Evolutionary conservation across 2,329 filamentous ascomycete genomes (phyloP).

Genomic region (Pezicula neosporulosa): DNA sequence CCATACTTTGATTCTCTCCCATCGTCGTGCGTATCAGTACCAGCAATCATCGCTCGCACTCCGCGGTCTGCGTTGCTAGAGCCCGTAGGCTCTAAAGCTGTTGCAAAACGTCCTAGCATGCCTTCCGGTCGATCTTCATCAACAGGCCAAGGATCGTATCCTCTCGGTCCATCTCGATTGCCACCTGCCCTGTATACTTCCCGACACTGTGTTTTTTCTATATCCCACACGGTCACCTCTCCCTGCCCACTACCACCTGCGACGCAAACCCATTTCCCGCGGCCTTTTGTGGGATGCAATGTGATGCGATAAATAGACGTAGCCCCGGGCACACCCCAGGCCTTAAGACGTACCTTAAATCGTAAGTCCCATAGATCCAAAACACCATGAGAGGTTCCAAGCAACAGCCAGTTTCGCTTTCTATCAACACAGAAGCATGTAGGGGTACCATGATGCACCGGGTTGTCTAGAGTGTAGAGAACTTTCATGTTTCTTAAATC

Average conservation of each 20-base stretch:
- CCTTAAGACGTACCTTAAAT: slow-evolving; percentile 84
- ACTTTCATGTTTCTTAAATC: slow-evolving; percentile 85
- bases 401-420: slow-evolving; percentile 82
- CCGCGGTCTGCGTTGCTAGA: slow-evolving; percentile 57
- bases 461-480: slow-evolving; percentile 78
- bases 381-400: slow-evolving; percentile 91
- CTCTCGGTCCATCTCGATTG: slow-evolving; percentile 55
- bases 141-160: slow-evolving; percentile 81
- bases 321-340: slow-evolving; percentile 82
- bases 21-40: slow-evolving; percentile 66
- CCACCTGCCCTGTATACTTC: slow-evolving; percentile 77
- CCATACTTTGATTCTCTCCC: slow-evolving; percentile 71
- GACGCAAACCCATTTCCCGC: slow-evolving; percentile 82
- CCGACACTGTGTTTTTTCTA: slow-evolving; percentile 83
- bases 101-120: slow-evolving; percentile 83
- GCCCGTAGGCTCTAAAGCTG: slow-evolving; percentile 61
- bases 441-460: slow-evolving; percentile 85
- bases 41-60: slow-evolving; percentile 72
- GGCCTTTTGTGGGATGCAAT: slow-evolving; percentile 74
- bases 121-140: slow-evolving; percentile 86
- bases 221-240: slow-evolving; percentile 92
- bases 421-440: slow-evolving; percentile 89
- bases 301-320: slow-evolving; percentile 76
- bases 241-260: slow-evolving; percentile 83
- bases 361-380: slow-evolving; percentile 94